Evolutionary conservation across 140 eudicot species (phyloP).

Genomic region (Flaveria floridana): DNA sequence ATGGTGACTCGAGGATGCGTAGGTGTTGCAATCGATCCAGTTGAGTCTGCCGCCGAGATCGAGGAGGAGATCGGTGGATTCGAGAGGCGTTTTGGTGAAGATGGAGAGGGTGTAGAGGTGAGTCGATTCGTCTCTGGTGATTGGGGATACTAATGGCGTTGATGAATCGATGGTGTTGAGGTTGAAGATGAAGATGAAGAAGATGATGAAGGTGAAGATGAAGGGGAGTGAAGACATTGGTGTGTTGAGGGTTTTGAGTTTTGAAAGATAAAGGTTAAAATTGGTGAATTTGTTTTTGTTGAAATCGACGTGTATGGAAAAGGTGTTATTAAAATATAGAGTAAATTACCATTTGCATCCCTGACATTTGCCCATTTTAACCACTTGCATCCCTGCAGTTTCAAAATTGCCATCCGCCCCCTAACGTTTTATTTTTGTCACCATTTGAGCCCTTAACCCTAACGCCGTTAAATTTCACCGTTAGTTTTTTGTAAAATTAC

Average conservation of each 20-base stretch:
- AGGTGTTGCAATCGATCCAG: slow-evolving; percentile 46
- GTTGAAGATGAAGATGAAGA: slow-evolving; percentile 12
- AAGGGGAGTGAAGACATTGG: slow-evolving; percentile 25
- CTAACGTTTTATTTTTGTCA: no score
- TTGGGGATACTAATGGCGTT: slow-evolving; percentile 38
- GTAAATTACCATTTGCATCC: no score
- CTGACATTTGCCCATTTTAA: no score
- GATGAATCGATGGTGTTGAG: slow-evolving; percentile 21
- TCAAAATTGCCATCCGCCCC: no score
- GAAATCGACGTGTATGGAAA: not conserved
- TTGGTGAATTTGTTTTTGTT: not conserved
- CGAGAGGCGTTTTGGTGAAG: slow-evolving; percentile 53
- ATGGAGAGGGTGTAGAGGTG: slow-evolving; percentile 40
- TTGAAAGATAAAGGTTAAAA: not conserved
- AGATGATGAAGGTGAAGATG: not conserved
- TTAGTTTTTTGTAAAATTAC: no score
- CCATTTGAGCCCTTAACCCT: no score
- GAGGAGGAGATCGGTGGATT: slow-evolving; percentile 42
- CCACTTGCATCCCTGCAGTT: no score
- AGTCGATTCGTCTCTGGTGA: slow-evolving; percentile 33
- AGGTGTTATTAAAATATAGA: not conserved
- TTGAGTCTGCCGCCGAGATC: slow-evolving; percentile 49
- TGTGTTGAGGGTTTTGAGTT: not conserved
- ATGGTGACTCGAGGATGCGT: slow-evolving; percentile 42
- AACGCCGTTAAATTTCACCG: no score